phyloP scores from a whole-genome alignment of 2,329 filamentous ascomycete genomes.

The Chalaropsis thielavioides region DNA sequence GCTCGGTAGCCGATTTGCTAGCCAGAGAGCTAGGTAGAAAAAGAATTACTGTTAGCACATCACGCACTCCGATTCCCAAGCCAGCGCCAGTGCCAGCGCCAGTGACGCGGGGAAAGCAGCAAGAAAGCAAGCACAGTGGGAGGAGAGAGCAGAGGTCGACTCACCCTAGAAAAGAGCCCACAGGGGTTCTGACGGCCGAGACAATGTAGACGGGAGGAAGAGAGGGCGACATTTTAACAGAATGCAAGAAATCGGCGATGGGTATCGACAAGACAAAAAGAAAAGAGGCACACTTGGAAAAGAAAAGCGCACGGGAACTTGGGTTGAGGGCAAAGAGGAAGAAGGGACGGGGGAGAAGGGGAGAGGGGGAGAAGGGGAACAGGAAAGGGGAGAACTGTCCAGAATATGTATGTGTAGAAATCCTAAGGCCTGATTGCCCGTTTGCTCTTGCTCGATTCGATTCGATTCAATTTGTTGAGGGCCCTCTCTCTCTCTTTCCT shows the following conservation, averaged over 20 bases:
- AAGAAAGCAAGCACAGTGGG: not conserved
- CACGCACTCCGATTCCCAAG: not conserved
- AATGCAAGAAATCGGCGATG: constrained; percentile 2
- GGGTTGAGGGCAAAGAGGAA: constrained; percentile 14
- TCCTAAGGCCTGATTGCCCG: not conserved
- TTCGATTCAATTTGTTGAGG: constrained; percentile 11
- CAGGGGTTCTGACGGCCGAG: constrained; percentile 75
- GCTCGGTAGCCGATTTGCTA: constrained; percentile 69
- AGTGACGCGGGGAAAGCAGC: not conserved
- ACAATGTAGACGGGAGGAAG: constrained; percentile 91
- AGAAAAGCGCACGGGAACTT: constrained; percentile 9
- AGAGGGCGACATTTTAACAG: constrained; percentile 24
- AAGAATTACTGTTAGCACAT: not conserved
- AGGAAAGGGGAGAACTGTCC: constrained; percentile 15
- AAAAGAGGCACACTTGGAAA: constrained; percentile 13
- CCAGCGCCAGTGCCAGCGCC: too few species aligned
- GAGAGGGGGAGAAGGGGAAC: constrained; percentile 14
- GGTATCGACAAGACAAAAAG: constrained; percentile 14
- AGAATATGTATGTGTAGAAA: constrained; percentile 9
- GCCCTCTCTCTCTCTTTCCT: not conserved
- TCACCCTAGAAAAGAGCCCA: constrained; percentile 89
- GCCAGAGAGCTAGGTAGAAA: constrained; percentile 57
- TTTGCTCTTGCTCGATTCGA: not conserved
- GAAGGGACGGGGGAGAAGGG: constrained; percentile 15
- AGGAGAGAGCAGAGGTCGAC: constrained; percentile 13